Percentiles rank a stretch among this genome's conserved stretches.
These are phyloP conservation scores for Zalerion maritima DNA, from an alignment of 495 filamentous ascomycete species.

Conservation along the genomic window DNA sequence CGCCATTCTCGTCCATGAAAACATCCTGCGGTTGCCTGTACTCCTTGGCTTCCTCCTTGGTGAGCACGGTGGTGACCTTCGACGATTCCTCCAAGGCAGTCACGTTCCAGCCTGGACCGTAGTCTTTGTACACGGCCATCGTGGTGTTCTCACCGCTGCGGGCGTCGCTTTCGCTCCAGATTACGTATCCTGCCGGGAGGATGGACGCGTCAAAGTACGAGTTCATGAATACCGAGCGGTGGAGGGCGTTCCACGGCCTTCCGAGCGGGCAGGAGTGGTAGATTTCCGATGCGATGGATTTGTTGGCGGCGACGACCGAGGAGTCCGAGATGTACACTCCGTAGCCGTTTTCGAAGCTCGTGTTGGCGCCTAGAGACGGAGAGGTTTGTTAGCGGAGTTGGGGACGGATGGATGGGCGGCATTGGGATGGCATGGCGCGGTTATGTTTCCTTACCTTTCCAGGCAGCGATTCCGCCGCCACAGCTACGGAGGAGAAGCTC, in stretches of 20 bases:
- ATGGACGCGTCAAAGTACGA: conserved; percentile 39
- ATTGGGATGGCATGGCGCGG: too few species aligned
- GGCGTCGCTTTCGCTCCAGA: conserved; percentile 29
- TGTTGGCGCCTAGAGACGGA: too few species aligned
- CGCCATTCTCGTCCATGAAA: too few species aligned
- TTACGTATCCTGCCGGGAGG: conserved; percentile 34
- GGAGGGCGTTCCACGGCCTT: conserved; percentile 42
- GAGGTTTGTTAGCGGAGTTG: too few species aligned
- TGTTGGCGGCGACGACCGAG: conserved; percentile 33
- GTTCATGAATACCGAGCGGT: conserved; percentile 37
- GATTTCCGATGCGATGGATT: conserved; percentile 30
- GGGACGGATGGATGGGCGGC: too few species aligned
- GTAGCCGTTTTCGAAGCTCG: conserved; percentile 46
- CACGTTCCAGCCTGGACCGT: conserved; percentile 40
- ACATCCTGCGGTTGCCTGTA: conserved; percentile 37
- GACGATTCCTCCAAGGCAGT: conserved; percentile 28
- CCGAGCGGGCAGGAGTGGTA: conserved; percentile 39
- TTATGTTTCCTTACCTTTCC: too few species aligned
- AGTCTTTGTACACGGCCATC: conserved; percentile 40
- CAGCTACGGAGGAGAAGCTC: conserved; percentile 35
- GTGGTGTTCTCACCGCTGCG: conserved; percentile 31
- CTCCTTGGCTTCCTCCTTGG: conserved; percentile 18
- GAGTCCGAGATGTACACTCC: conserved; percentile 44
- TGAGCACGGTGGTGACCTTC: conserved; percentile 30
- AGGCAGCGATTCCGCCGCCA: conserved; percentile 49